These are phyloP conservation scores for Eragrostis nindensis DNA, from an alignment of 176 grass and related monocot genomes.

Conservation along the genomic window DNA sequence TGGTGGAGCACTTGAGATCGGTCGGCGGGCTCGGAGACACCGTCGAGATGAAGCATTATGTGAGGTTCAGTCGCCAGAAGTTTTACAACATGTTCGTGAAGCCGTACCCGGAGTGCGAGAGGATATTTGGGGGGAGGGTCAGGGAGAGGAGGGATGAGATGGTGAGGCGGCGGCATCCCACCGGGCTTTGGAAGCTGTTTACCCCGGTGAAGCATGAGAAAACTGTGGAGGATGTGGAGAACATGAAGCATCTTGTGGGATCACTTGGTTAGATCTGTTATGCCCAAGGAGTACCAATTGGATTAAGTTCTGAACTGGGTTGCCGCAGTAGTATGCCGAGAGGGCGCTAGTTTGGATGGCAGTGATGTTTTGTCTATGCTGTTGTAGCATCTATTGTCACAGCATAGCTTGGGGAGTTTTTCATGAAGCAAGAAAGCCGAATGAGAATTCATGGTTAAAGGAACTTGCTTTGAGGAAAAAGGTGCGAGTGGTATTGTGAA, in stretches of 20 bases:
- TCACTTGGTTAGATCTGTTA: slow-evolving; percentile 48
- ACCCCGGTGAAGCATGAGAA: slow-evolving; percentile 50
- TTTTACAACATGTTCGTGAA: slow-evolving; percentile 93
- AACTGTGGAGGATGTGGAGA: slow-evolving; percentile 56
- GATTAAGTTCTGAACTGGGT: neutral
- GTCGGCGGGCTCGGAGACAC: slow-evolving; percentile 56
- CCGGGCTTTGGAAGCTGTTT: slow-evolving; percentile 83
- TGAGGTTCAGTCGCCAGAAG: slow-evolving; percentile 65
- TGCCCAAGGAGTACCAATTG: neutral
- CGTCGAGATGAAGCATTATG: slow-evolving; percentile 84
- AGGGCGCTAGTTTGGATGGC: neutral
- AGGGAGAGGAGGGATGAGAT: slow-evolving; percentile 41
- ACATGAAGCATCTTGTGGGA: slow-evolving; percentile 68
- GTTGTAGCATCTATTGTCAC: neutral
- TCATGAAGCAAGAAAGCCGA: neutral
- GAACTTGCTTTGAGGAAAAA: neutral
- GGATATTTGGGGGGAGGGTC: slow-evolving; percentile 55
- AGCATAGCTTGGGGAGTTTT: neutral
- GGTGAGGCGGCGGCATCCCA: slow-evolving; percentile 43
- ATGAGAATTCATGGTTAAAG: neutral
- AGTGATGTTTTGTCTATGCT: neutral
- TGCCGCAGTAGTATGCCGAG: neutral
- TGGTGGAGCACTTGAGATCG: slow-evolving; percentile 61
- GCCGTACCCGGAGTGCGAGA: slow-evolving; percentile 81
- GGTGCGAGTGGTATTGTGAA: neutral